A percentile compares a stretch with the other conserved stretches of the same genome.
Evolutionary conservation across 352 stramenopile genomes (phyloP).

Genomic region (Plasmopara viticola): DNA sequence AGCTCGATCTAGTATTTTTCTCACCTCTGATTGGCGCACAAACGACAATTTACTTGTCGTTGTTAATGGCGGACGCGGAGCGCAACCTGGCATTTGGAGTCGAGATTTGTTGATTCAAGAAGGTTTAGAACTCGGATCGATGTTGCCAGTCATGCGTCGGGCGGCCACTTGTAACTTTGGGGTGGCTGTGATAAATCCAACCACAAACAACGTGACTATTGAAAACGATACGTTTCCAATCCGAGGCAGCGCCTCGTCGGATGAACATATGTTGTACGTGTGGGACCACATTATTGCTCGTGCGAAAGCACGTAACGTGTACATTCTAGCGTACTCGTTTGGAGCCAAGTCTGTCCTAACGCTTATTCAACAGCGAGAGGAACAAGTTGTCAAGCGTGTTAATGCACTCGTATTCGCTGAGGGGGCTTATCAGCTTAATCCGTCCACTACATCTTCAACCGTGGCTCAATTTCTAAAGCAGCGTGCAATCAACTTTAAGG

Average conservation of each 20-base stretch:
- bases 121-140: slow-evolving; percentile 65
- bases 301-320: slow-evolving; percentile 49
- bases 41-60: slow-evolving; percentile 61
- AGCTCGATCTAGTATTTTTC: slow-evolving; percentile 59
- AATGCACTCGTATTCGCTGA: slow-evolving; percentile 67
- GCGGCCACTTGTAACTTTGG: slow-evolving; percentile 40
- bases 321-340: slow-evolving; percentile 64
- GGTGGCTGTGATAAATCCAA: slow-evolving; percentile 64
- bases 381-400: slow-evolving; percentile 45
- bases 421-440: slow-evolving; percentile 52
- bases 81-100: slow-evolving; percentile 75
- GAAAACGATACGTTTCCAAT: slow-evolving; percentile 49
- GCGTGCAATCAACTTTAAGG: slow-evolving; percentile 73
- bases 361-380: slow-evolving; percentile 57
- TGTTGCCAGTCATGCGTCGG: slow-evolving; percentile 59
- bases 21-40: slow-evolving; percentile 59
- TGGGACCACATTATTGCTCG: slow-evolving; percentile 72
- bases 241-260: slow-evolving; percentile 45
- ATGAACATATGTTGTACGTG: slow-evolving; percentile 69
- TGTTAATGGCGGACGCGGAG: slow-evolving; percentile 58
- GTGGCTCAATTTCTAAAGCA: slow-evolving; percentile 58
- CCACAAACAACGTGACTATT: slow-evolving; percentile 66
- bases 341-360: slow-evolving; percentile 63
- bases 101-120: slow-evolving; percentile 71
- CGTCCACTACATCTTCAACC: slow-evolving; percentile 36